phyloP scores from a whole-genome alignment of 2,329 filamentous ascomycete species.

The Colletotrichum gigasporum region DNA sequence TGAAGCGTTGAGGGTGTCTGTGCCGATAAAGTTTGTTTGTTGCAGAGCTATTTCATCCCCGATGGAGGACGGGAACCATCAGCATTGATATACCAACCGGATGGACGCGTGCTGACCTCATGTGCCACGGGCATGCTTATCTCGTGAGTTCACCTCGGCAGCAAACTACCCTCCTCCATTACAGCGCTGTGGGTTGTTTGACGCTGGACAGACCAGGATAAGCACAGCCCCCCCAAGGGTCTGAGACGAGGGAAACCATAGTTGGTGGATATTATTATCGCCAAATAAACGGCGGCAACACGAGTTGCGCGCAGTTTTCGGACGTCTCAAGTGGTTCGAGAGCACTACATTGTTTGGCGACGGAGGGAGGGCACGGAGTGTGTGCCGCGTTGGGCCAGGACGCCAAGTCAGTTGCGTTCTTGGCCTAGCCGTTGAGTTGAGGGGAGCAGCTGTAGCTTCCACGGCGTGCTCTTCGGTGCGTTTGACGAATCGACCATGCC shows the following conservation, averaged over 20 bases:
- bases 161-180: constrained; percentile 1
- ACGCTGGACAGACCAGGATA: background rate
- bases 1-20: constrained; percentile 11
- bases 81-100: constrained; percentile 20
- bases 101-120: constrained; percentile 5
- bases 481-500: background rate
- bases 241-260: constrained; percentile 22
- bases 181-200: background rate
- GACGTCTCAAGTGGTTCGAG: constrained; percentile 25
- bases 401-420: background rate
- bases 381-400: background rate
- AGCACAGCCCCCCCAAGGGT: constrained; percentile 5
- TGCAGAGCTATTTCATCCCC: background rate
- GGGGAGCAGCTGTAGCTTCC: constrained; percentile 15
- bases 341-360: background rate
- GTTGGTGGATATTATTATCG: constrained; percentile 23
- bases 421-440: constrained; percentile 6
- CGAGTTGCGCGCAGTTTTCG: constrained; percentile 1
- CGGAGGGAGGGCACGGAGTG: background rate
- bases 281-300: background rate
- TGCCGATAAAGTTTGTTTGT: constrained; percentile 14
- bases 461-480: background rate
- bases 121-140: background rate
- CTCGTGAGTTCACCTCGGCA: constrained; percentile 22
- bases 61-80: constrained; percentile 5